A percentile compares a stretch with the other conserved stretches of the same genome.
Conservation (phyloP, 148 eudicot genomes). For the Rhododendron molle region DNA sequence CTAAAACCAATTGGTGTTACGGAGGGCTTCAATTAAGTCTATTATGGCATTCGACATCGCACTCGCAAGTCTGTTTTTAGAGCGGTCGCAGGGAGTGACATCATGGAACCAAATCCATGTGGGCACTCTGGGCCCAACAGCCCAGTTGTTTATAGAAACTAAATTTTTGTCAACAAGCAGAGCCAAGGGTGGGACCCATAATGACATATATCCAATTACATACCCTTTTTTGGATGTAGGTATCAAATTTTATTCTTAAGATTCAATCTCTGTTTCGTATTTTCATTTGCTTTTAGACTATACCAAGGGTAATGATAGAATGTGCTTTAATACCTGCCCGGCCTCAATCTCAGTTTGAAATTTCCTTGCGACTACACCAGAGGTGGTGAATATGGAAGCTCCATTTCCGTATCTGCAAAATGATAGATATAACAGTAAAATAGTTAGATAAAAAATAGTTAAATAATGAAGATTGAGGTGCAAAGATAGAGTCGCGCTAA, state of each 20-base stretch:
- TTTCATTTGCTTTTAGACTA: not conserved
- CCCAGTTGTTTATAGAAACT: not conserved
- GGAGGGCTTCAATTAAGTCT: too few relatives aligned
- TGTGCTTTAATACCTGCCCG: slow-evolving; percentile 64
- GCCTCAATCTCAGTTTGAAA: slow-evolving; percentile 95
- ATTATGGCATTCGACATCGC: too few relatives aligned
- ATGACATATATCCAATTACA: not conserved
- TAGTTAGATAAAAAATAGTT: not conserved
- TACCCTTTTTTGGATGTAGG: not conserved
- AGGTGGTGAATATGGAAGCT: slow-evolving; percentile 88
- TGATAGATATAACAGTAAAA: not conserved
- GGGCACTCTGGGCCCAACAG: too few relatives aligned
- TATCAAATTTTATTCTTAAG: not conserved
- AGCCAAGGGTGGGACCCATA: not conserved
- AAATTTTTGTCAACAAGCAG: not conserved
- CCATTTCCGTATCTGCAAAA: slow-evolving; percentile 83
- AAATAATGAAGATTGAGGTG: not conserved
- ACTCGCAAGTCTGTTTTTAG: too few relatives aligned
- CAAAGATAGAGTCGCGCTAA: not conserved
- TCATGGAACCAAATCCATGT: too few relatives aligned
- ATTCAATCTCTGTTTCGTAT: not conserved
- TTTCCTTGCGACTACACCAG: slow-evolving; percentile 92
- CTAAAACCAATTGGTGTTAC: too few relatives aligned
- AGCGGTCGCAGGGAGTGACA: too few relatives aligned
- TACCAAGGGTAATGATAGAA: not conserved